Evolutionary conservation across 257 asterid species (phyloP), one percentile per base, ranked within the genome.

Genomic region (Capsicum baccatum): DNA sequence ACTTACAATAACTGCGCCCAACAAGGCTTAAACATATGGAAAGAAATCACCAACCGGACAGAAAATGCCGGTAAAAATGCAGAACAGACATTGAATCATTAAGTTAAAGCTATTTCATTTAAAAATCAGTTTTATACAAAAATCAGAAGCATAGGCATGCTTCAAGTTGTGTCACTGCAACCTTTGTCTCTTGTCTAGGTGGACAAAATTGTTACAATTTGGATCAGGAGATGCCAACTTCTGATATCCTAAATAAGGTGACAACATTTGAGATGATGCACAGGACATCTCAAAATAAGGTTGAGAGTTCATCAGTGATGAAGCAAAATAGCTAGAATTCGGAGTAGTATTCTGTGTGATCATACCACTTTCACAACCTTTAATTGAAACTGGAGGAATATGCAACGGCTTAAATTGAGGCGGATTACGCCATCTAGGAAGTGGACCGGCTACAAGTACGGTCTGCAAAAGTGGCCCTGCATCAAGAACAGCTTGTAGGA

Each of bases 121-220:
- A 47, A 76, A 76, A 78, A 48, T 9, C 42, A 2, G 62, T 1
- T 52, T 54, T 78, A 78, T 54, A 74, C 81, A 74, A 74, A 74
- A 74, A 21, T 21, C 70, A 21, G 70, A 63, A 63, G 3, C 69
- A 19, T 21, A 62, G 16, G 16, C 52, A n/a, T 44, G 33, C n/a
- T 79, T 79, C 69, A 15, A 9, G 0, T 54, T 52, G 2, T 84
- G 4, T 85, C 86, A 85, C 19, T 74, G 83, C 54, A 85, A 78
- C 67, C 74, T 85, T 21, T 85, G 88, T 35, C 93, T 88, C 89
- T 92, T 92, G 54, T 81, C 88, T 42, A 84, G 59, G 19, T 89
- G 86, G 14, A 66, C 15, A 82, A 73, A 82, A 85, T 16, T 52
- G 35, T 84, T 74, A 74, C 62, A 50, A 6, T 50, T 63, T 26